Conservation (phyloP, 2,329 filamentous ascomycete genomes). For the Aspergillus eucalypticola region DNA sequence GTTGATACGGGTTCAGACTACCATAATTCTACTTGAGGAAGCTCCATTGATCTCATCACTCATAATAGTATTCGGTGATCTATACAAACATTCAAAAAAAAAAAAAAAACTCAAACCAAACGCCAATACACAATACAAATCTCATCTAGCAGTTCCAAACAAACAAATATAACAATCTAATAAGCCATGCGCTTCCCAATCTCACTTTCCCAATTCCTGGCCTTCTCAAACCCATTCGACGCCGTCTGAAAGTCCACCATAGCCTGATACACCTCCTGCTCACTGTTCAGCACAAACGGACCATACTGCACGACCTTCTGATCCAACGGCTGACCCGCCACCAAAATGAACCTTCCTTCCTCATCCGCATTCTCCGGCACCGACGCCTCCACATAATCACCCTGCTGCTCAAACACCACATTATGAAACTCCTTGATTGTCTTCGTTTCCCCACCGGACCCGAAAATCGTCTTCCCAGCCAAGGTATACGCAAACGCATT, state of each 20-base stretch:
- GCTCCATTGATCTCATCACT: neutral
- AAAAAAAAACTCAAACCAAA: neutral
- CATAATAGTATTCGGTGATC: neutral
- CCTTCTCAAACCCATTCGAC: constrained; percentile 77
- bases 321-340: constrained; percentile 77
- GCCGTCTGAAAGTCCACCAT: constrained; percentile 72
- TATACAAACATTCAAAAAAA: neutral
- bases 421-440: constrained; percentile 69
- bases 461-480: constrained; percentile 68
- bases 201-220: constrained; percentile 76
- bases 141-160: constrained; percentile 1
- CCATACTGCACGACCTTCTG: constrained; percentile 82
- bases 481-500: constrained; percentile 88
- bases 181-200: constrained; percentile 75
- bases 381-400: constrained; percentile 71
- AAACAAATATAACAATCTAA: constrained; percentile 3
- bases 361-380: constrained; percentile 67
- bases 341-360: constrained; percentile 58
- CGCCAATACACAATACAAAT: constrained; percentile 4
- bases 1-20: neutral
- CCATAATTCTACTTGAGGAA: neutral
- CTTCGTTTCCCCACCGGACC: constrained; percentile 46
- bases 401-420: constrained; percentile 79
- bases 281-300: constrained; percentile 74
- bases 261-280: constrained; percentile 74